Base-by-base conservation (phyloP, 345 rosid genomes). In the Pugionium cornutum region DNA sequence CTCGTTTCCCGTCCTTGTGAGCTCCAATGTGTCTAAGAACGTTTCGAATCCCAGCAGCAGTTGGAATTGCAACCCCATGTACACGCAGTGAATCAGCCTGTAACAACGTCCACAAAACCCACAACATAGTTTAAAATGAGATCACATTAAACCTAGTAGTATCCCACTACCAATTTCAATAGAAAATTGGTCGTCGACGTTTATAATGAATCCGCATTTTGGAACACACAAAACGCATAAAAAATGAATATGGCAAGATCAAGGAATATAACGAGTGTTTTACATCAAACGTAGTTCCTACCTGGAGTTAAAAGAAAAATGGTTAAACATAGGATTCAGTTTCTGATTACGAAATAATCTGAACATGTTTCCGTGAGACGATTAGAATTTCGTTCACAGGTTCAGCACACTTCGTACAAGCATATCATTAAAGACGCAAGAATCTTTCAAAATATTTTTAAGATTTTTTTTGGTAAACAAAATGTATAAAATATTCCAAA, bases 41-140 rank as follows among this genome's bases (percentile, higher is more conserved):
- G 71, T 92, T 92, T 27, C 77, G 84, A 10, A 90, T 89, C 18
- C 99, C 99, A 70, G 78, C 86, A 30, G 82, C 64, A 0, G 94
- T 92, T 4, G 99, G 98, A 65, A 89, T 92, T 0, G 97, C 98
- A 53, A 92, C 98, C 32, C 98, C 98, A 26, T 89, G 96, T 52
- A 92, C 98, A 25, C 79, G 82, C 63, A 84, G 64, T 4, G 88
- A 75, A 33, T 89, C 96, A 32, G 92, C 98, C 98, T 92, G 68
- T 68, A 26, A 76, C 57, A 68, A 39, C 46, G 41, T 36, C 54
- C 67, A 69, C 33, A 53, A 35, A 68, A 45, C 47, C 66, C 51
- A 50, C 40, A 57, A 2, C 42, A 62, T 10, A 6, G 9, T 31
- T 48, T 52, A 26, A 40, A 48, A 49, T 51, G 46, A 49, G 46